phyloP scores from a whole-genome alignment of 192 early-diverging fungal genomes.

The Podila clonocystis region DNA sequence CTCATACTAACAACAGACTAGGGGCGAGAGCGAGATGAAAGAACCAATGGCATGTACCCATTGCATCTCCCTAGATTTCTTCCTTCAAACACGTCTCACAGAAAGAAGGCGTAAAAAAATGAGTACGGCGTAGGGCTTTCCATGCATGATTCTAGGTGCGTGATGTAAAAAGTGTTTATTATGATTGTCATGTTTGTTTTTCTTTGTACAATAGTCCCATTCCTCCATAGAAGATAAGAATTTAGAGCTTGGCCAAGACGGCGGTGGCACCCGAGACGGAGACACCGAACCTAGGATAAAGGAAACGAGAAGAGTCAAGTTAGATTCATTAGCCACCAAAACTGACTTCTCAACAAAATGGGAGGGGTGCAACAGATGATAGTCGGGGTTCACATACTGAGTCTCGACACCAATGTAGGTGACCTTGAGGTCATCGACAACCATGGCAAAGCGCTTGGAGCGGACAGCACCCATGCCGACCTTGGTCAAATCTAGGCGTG shows the following conservation, averaged over 20 bases:
- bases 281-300: constrained; percentile 43
- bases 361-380: neutral
- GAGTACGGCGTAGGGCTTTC: too few species aligned
- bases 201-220: too few species aligned
- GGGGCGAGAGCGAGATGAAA: too few species aligned
- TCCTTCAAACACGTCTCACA: too few species aligned
- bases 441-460: constrained; percentile 63
- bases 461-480: constrained; percentile 62
- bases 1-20: too few species aligned
- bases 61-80: too few species aligned
- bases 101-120: too few species aligned
- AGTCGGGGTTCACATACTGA: constrained; percentile 3
- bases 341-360: neutral
- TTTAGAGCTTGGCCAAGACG: constrained; percentile 51
- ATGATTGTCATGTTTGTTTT: too few species aligned
- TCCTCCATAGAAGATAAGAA: too few species aligned
- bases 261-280: constrained; percentile 62
- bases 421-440: constrained; percentile 61
- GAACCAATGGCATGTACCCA: too few species aligned
- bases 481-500: constrained; percentile 62
- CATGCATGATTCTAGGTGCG: too few species aligned
- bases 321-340: neutral
- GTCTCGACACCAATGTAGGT: constrained; percentile 64
- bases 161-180: too few species aligned
- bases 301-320: neutral